Evolutionary conservation across 73 alveolate genomes (phyloP).

Genomic region (Tetrahymena thermophila): DNA sequence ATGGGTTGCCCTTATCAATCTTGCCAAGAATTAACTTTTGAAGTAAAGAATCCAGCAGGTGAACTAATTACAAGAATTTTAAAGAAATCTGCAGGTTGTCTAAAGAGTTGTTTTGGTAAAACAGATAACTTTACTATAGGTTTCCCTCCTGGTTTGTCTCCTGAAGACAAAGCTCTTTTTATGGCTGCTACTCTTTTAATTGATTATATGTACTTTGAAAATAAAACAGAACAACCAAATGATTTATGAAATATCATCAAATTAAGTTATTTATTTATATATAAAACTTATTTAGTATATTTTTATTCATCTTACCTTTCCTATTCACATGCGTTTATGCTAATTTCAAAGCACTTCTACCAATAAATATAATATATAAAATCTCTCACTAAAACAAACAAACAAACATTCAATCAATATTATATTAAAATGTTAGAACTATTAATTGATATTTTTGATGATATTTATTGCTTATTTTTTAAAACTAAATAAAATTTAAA

Average conservation of each 20-base stretch:
- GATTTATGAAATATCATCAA: neutral
- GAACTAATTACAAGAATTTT: neutral
- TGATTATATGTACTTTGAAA: conserved; percentile 40
- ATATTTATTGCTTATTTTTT: too few relatives aligned
- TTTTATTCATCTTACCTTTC: neutral
- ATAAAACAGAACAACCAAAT: neutral
- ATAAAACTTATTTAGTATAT: neutral
- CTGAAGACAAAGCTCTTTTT: conserved; percentile 21
- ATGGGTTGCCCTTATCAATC: neutral
- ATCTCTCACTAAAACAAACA: too few relatives aligned
- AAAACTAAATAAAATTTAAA: too few relatives aligned
- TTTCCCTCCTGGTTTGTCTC: conserved; percentile 14
- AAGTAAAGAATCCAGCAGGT: neutral
- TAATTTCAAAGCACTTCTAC: too few relatives aligned
- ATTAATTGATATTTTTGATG: too few relatives aligned
- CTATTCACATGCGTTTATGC: neutral
- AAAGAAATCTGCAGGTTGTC: conserved; percentile 23
- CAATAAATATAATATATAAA: too few relatives aligned
- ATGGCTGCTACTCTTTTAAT: conserved; percentile 25
- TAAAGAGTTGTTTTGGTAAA: neutral
- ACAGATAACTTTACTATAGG: conserved; percentile 10
- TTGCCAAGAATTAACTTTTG: neutral
- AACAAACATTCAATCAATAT: too few relatives aligned
- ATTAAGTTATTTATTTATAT: neutral
- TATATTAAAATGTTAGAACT: too few relatives aligned